A percentile compares a stretch with the other conserved stretches of the same genome.
phyloP scores from a whole-genome alignment of 345 rosid species.

The Lenwebbia sp. region DNA sequence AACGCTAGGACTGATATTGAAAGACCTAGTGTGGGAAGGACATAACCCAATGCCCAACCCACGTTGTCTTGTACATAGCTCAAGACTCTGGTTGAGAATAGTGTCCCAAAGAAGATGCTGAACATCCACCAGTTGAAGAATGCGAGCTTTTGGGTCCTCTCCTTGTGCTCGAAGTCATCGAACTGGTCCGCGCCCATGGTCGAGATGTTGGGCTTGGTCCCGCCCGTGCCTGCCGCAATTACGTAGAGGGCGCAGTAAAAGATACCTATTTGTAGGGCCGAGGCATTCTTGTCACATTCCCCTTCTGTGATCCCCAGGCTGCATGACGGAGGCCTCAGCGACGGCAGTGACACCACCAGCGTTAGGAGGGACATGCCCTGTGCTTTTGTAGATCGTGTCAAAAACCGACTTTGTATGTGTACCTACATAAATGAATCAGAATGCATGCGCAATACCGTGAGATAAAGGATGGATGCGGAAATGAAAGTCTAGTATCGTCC shows the following conservation, averaged over 20 bases:
- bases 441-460: no score
- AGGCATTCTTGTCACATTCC: constrained; percentile 15
- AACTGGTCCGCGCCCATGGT: constrained; percentile 69
- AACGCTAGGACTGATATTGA: constrained; percentile 25
- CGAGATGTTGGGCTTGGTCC: constrained; percentile 58
- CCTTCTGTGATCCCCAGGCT: constrained; percentile 7
- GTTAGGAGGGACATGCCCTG: constrained; percentile 54
- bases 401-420: background rate
- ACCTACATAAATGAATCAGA: background rate
- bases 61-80: constrained; percentile 41
- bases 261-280: constrained; percentile 19
- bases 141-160: constrained; percentile 42
- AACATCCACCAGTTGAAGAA: constrained; percentile 74
- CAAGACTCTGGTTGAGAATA: constrained; percentile 43
- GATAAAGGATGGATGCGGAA: no score
- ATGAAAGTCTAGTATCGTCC: no score
- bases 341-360: constrained; percentile 30
- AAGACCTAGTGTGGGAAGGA: constrained; percentile 32
- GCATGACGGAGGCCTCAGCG: constrained; percentile 43
- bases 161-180: constrained; percentile 45
- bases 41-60: constrained; percentile 39
- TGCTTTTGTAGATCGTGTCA: background rate
- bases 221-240: constrained; percentile 43
- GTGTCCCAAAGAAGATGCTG: constrained; percentile 46
- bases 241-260: constrained; percentile 39